Evolutionary conservation across 169 alveolate species (phyloP), one percentile per base, ranked within the genome.

Genomic region (Amoebophrya sp.): DNA sequence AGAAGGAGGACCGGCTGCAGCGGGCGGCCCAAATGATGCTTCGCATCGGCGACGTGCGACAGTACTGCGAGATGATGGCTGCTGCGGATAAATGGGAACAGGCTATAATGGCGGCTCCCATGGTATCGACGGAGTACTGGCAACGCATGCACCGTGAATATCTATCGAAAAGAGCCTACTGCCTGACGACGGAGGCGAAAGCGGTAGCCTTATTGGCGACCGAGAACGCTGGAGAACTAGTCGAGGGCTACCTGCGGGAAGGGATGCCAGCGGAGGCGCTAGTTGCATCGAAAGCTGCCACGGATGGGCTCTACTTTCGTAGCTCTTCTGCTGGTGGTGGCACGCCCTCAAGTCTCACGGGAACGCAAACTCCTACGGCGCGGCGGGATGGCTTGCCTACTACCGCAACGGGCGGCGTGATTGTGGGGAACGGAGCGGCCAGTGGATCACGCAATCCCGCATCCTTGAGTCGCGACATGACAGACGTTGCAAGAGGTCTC

Each of bases 21-120:
- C 18, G n/a, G 2, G 83, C 83, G 38, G 83, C 83, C 33, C 83
- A 12, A 6, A 65, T 65, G 83, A 65, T 65, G 83, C 83, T 65
- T 29, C 83, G 83, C 33, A 18, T 65, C 83, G 83, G 83, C 83
- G n/a, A 65, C 83, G 83, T 65, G 83, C 83, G 83, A 29, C 83
- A 65, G 26, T 65, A 65, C 33, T 65, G 83, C 83, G 83, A 65
- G 26, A 26, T 65, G 38, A 65, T 65, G 83, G 83, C 83, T 26
- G 10, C 2, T 1, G 83, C 83, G 83, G 83, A 65, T 36, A 29
- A 65, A 36, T 65, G 83, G 83, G 83, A 65, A 65, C 18, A 65
- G 33, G 83, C 83, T 10, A 65, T 65, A 29, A 65, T 65, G 83
- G 83, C 83, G 83, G 83, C 83, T 29, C 83, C 83, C 26, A 65